Percentiles rank a stretch among this genome's conserved stretches.
These are phyloP conservation scores for Eucalyptus rudis DNA, from an alignment of 345 rosid genomes.

Conservation along the genomic window DNA sequence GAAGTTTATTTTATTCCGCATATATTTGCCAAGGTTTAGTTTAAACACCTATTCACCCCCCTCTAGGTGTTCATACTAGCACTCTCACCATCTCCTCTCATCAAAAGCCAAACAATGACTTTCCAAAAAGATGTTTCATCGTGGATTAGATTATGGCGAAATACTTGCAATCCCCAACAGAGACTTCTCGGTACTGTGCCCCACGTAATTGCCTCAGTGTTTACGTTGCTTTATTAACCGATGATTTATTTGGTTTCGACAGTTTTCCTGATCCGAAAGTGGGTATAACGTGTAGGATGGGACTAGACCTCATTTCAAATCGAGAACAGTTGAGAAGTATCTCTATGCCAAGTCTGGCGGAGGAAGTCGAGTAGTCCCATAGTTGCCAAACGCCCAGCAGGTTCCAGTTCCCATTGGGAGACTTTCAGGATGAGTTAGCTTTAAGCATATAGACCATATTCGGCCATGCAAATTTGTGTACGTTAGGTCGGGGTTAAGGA, in stretches of 20 bases:
- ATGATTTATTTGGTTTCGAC: not conserved
- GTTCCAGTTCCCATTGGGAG: too few relatives aligned
- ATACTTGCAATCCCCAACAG: slow-evolving; percentile 7
- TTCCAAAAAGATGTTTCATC: too few relatives aligned
- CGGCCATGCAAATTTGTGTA: not conserved
- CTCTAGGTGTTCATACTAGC: too few relatives aligned
- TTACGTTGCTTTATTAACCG: not conserved
- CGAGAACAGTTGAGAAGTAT: slow-evolving; percentile 30
- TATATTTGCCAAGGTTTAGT: too few relatives aligned
- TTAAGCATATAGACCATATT: too few relatives aligned
- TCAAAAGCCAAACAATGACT: too few relatives aligned
- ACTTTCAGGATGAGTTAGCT: too few relatives aligned
- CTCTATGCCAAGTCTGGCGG: slow-evolving; percentile 42
- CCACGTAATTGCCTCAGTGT: not conserved
- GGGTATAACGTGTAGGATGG: slow-evolving; percentile 22
- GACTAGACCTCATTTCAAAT: slow-evolving; percentile 30
- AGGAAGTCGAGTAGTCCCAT: slow-evolving; percentile 25
- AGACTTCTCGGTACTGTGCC: slow-evolving; percentile 1
- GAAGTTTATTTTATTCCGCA: too few relatives aligned
- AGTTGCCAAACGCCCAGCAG: not conserved
- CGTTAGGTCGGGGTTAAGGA: not conserved
- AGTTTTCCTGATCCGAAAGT: not conserved
- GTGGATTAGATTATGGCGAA: too few relatives aligned
- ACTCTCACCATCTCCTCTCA: too few relatives aligned
- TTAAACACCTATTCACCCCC: too few relatives aligned